Base-by-base conservation (phyloP, 345 rosid species). In the Euclidium syriacum region DNA sequence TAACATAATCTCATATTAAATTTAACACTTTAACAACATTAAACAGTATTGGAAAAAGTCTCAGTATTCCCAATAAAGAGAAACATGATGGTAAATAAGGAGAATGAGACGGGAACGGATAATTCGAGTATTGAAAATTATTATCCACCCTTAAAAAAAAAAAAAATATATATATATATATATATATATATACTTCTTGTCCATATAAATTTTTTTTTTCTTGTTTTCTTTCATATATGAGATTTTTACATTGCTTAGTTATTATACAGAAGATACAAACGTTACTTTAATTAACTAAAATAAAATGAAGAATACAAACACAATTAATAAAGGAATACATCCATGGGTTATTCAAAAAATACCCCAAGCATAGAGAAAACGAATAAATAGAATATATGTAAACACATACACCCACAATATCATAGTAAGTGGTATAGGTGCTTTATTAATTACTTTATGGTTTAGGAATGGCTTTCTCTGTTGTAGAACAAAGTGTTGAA, bases 401-500 rank as follows among this genome's bases (percentile, higher is more conserved):
- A 16, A 2, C 9, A 34, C 14, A 61, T 33, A 14, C 43, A 46
- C 9, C n/a, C n/a, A 44, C 32, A 58, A 7, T 36, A 36, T 27
- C 56, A n/a, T 66, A 38, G n/a, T n/a, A 34, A 26, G 25, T 54
- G 22, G 18, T 29, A 30, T 16, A 14, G 33, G 32, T 19, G 15
- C 11, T 22, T 58, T 12, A 32, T 29, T 6, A 29, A 6, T 26
- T 10, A 10, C 23, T 25, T 26, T 20, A 60, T 19, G 67, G 73
- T 26, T 61, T 52, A 32, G 67, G 62, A 52, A 60, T 69, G 19
- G 54, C 33, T 60, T 60, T 52, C 11, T 52, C 62, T 52, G 34
- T 43, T 7, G 68, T 27, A 26, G 68, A 70, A 62, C 68, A 70
- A 44, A 62, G 74, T 20, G 49, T 62, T 61, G 74, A 62, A 35